A percentile compares a stretch with the other conserved stretches of the same genome.
Evolutionary conservation across 306 rosid genomes (phyloP).

Genomic region (Prunus mongolica): DNA sequence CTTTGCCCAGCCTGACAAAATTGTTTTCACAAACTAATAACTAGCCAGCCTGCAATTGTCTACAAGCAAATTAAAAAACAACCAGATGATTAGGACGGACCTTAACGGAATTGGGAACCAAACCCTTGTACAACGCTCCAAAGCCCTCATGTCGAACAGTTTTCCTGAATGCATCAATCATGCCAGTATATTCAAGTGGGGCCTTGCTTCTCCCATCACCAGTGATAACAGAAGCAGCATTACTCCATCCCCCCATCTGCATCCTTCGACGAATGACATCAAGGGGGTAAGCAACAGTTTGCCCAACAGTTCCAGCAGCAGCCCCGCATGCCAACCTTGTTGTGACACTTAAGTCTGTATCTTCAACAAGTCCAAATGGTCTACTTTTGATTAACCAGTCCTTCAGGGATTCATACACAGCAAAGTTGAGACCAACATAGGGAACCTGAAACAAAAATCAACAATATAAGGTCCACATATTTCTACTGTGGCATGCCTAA

Average conservation of each 20-base stretch:
- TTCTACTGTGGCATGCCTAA: background rate
- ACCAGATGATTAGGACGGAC: conserved; percentile 30
- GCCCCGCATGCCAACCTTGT: conserved; percentile 97
- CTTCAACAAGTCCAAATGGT: conserved; percentile 68
- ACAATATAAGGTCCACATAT: conserved; percentile 15
- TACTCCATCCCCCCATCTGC: conserved; percentile 99
- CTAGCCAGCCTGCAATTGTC: background rate
- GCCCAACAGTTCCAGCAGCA: conserved; percentile 94
- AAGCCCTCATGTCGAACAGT: conserved; percentile 93
- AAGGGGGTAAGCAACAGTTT: conserved; percentile 98
- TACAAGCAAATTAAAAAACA: background rate
- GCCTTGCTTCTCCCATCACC: conserved; percentile 83
- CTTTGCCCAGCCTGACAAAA: background rate
- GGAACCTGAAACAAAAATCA: conserved; percentile 60
- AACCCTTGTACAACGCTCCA: conserved; percentile 96
- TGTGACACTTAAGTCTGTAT: conserved; percentile 77
- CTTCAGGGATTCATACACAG: conserved; percentile 92
- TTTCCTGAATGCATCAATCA: conserved; percentile 95
- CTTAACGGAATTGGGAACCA: conserved; percentile 98
- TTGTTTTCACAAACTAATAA: background rate
- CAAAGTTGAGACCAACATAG: conserved; percentile 96
- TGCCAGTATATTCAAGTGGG: conserved; percentile 81
- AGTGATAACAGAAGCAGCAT: conserved; percentile 81
- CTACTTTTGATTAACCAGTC: conserved; percentile 71
- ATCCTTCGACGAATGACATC: conserved; percentile 98